phyloP scores from a whole-genome alignment of 1,284 basidiomycete genomes.

The Melampsora americana region DNA sequence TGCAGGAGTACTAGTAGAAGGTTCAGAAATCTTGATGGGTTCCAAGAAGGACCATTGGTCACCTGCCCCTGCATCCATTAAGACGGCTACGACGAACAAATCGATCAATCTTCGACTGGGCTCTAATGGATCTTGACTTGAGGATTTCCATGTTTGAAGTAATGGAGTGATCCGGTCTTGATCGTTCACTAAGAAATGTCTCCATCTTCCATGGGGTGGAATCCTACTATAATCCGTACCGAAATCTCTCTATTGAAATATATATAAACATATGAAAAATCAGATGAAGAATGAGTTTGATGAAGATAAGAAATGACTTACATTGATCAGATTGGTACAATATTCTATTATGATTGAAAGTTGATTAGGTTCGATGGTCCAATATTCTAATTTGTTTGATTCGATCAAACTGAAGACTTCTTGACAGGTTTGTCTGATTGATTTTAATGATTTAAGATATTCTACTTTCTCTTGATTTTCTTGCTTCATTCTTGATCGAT shows the following conservation, averaged over 20 bases:
- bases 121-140: slow-evolving; percentile 59
- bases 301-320: slow-evolving; percentile 50
- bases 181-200: slow-evolving; percentile 70
- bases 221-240: slow-evolving; percentile 69
- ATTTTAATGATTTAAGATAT: slow-evolving; percentile 79
- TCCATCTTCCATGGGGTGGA: slow-evolving; percentile 83
- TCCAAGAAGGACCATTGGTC: slow-evolving; percentile 76
- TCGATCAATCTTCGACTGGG: slow-evolving; percentile 73
- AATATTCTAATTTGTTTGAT: slow-evolving; percentile 71
- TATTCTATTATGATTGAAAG: slow-evolving; percentile 72
- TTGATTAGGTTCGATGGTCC: slow-evolving; percentile 74
- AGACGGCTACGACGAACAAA: slow-evolving; percentile 84
- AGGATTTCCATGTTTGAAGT: slow-evolving; percentile 54
- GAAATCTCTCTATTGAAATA: slow-evolving; percentile 69
- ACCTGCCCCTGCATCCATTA: slow-evolving; percentile 90
- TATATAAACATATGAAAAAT: no score
- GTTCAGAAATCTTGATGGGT: slow-evolving; percentile 52
- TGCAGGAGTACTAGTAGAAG: slow-evolving; percentile 2
- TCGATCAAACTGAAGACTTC: slow-evolving; percentile 73
- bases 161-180: slow-evolving; percentile 65
- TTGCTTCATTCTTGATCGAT: slow-evolving; percentile 54
- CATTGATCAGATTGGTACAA: slow-evolving; percentile 76
- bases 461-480: slow-evolving; percentile 57
- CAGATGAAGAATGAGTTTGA: no score
- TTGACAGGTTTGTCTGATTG: slow-evolving; percentile 78